Base-by-base conservation (phyloP, 768 basidiomycete genomes). In the Hypsizygus marmoreus region DNA sequence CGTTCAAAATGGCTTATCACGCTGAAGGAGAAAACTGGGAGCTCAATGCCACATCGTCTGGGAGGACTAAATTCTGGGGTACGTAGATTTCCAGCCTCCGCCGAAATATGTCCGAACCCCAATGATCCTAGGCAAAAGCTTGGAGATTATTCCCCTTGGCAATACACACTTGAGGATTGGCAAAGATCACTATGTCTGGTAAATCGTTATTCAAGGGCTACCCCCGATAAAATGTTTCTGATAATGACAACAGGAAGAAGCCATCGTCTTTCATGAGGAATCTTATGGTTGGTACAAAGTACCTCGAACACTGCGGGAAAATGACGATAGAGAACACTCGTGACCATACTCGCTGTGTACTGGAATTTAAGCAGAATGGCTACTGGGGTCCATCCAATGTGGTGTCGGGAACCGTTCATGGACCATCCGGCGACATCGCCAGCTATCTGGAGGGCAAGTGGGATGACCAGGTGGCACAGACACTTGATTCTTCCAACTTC, bases 51-150 rank as follows among this genome's bases (percentile, higher is more conserved):
- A 90, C 87, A 0, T 86, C 87, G n/a, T 75, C 80, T 55, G 91
- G 88, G 19, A 89, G 80, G 66, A 92, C 90, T 45, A 91, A 90
- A 64, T 91, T 94, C 65, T 91, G 91, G 89, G 91, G 91, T 88
- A 63, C 47, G 82, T 74, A 32, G 9, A 53, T 43, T n/a, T 9
- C 17, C 43, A 28, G 35, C 29, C 26, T 7, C 23, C 16, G 16
- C 44, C 49, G 47, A 48, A 34, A 26, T 49, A 48, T 45, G 28
- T 43, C 40, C 49, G 56, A 49, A 47, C 25, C 43, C 56, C 49
- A 43, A 46, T 46, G 30, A 56, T 35, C 40, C 11, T 55, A 91
- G 91, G 91, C n/a, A 92, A 91, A 71, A 91, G 88, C 54, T 67
- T 94, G 56, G 92, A 94, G 66, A 81, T 95, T 35, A 87, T 90